Conservation (phyloP, 176 grass and related monocot species). For the Tillandsia fasciculata region DNA sequence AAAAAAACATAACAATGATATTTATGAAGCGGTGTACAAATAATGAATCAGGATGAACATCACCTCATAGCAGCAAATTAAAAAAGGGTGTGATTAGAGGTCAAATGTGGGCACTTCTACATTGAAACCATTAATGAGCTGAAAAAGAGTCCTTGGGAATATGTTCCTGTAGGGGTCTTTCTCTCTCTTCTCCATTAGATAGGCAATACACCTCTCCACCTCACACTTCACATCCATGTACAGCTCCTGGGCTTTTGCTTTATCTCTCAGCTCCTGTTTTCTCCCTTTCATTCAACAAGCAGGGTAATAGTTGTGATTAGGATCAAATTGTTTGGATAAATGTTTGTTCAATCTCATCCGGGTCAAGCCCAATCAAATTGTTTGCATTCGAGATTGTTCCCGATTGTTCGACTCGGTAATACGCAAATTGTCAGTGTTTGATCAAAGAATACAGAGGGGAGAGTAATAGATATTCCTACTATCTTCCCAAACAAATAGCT, state of each 20-base stretch:
- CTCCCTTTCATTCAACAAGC: slow-evolving; percentile 48
- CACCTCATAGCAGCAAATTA: neutral
- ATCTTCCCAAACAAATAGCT: too few species aligned
- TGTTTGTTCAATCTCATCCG: neutral
- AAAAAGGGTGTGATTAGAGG: slow-evolving; percentile 24
- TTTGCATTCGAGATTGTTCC: too few species aligned
- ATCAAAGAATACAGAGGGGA: too few species aligned
- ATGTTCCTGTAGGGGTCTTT: slow-evolving; percentile 76
- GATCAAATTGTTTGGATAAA: neutral
- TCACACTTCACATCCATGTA: slow-evolving; percentile 86
- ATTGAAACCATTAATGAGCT: slow-evolving; percentile 37
- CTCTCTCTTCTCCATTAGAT: slow-evolving; percentile 83
- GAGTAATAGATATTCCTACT: too few species aligned
- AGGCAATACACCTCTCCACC: slow-evolving; percentile 49
- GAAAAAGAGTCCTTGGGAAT: slow-evolving; percentile 67
- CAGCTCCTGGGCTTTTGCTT: slow-evolving; percentile 40
- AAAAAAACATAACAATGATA: too few species aligned
- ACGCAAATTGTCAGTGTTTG: too few species aligned
- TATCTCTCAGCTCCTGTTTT: slow-evolving; percentile 52
- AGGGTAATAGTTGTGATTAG: neutral
- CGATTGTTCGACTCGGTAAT: too few species aligned
- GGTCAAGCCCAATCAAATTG: too few species aligned
- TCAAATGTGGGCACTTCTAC: slow-evolving; percentile 84
- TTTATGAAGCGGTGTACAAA: too few species aligned
- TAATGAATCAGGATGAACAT: too few species aligned